A percentile compares a stretch with the other conserved stretches of the same genome.
phyloP scores from a whole-genome alignment of 129 eudicot species.

The Pittosporum tobira region DNA sequence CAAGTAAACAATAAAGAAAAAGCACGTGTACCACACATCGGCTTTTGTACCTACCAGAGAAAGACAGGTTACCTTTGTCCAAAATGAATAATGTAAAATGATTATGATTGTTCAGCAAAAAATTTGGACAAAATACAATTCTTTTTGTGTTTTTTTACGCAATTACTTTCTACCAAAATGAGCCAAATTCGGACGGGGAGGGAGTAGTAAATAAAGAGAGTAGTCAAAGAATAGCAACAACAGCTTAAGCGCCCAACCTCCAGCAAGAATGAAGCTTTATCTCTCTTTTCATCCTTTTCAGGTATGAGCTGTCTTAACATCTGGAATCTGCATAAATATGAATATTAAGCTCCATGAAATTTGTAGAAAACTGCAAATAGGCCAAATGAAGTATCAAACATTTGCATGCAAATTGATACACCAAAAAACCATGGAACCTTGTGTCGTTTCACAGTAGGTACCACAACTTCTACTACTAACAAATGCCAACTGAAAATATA shows the following conservation, averaged over 20 bases:
- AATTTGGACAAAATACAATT: too few relatives aligned
- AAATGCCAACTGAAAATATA: not conserved
- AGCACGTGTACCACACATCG: not conserved
- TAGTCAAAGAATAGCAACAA: not conserved
- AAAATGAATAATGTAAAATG: not conserved
- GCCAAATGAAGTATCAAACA: not conserved
- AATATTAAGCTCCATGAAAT: constrained; percentile 12
- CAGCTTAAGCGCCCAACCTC: constrained; percentile 48
- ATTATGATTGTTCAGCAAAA: too few relatives aligned
- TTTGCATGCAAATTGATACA: not conserved
- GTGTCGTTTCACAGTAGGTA: not conserved
- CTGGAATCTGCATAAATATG: constrained; percentile 60
- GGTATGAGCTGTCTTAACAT: constrained; percentile 74
- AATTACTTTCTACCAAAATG: too few relatives aligned
- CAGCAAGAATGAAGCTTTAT: constrained; percentile 83
- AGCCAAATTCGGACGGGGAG: too few relatives aligned
- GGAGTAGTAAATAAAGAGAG: not conserved
- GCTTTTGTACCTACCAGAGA: not conserved
- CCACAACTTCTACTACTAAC: not conserved
- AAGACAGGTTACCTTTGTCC: not conserved
- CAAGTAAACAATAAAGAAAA: not conserved
- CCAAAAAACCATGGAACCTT: not conserved
- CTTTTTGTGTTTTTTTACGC: too few relatives aligned
- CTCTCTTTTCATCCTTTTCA: constrained; percentile 87
- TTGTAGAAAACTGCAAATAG: not conserved